Conservation (phyloP, 2,329 filamentous ascomycete species). For the Sphaerulina populicola region DNA sequence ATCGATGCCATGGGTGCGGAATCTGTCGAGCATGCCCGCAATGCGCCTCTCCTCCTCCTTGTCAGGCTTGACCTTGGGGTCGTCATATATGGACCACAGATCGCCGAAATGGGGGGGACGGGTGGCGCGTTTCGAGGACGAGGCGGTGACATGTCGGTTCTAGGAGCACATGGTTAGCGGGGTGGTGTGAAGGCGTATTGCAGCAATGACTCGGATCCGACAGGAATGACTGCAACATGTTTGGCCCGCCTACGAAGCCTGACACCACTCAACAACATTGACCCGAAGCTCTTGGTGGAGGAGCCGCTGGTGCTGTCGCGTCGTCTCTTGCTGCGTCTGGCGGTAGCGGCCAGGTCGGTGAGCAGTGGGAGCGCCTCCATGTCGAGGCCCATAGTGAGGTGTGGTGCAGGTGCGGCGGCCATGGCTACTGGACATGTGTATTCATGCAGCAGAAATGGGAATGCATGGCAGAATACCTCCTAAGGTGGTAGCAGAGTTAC, state of each 20-base stretch:
- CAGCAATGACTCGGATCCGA: slow-evolving; percentile 5
- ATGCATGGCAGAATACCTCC: neutral
- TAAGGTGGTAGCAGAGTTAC: too few species aligned
- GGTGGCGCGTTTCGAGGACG: slow-evolving; percentile 14
- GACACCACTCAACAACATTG: neutral
- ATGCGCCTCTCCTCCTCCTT: slow-evolving; percentile 52
- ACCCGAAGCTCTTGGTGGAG: slow-evolving; percentile 1
- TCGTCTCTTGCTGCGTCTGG: neutral
- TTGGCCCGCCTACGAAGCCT: neutral
- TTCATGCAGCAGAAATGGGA: slow-evolving; percentile 1
- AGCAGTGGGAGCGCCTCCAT: neutral
- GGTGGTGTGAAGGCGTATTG: neutral
- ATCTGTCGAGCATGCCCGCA: slow-evolving; percentile 45
- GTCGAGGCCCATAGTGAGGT: neutral
- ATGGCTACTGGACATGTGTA: neutral
- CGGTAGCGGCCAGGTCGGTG: neutral
- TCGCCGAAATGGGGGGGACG: slow-evolving; percentile 54
- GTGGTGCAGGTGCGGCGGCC: slow-evolving; percentile 3
- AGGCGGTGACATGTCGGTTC: slow-evolving; percentile 9
- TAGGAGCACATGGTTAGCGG: slow-evolving; percentile 13
- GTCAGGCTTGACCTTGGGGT: slow-evolving; percentile 45
- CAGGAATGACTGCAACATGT: slow-evolving; percentile 7
- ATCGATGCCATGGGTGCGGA: slow-evolving; percentile 48
- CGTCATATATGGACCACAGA: slow-evolving; percentile 54
- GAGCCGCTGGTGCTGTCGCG: neutral